phyloP scores from a whole-genome alignment of 495 filamentous ascomycete species.

The Evernia prunastri region DNA sequence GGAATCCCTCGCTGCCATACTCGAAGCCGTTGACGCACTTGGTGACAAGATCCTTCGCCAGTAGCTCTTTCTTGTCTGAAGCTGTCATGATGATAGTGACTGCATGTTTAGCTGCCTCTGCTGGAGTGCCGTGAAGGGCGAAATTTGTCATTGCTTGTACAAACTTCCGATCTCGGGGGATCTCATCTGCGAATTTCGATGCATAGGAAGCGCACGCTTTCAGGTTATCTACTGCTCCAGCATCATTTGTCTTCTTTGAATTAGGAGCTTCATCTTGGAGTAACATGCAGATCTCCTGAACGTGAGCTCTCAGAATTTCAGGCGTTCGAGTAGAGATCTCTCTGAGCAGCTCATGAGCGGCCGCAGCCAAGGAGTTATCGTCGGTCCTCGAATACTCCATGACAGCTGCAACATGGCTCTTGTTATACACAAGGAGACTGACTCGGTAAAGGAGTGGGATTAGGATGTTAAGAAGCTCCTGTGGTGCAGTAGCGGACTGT shows the following conservation, averaged over 20 bases:
- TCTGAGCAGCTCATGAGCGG: constrained; percentile 85
- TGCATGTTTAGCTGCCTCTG: constrained; percentile 84
- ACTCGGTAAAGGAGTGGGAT: constrained; percentile 78
- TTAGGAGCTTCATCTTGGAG: constrained; percentile 75
- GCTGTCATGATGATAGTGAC: constrained; percentile 81
- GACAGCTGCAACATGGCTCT: constrained; percentile 84
- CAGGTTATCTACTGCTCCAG: constrained; percentile 72
- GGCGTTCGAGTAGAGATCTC: constrained; percentile 87
- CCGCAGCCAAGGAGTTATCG: constrained; percentile 63
- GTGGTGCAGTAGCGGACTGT: constrained; percentile 47
- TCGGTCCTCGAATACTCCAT: constrained; percentile 80
- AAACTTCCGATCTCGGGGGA: constrained; percentile 82
- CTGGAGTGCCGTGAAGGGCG: constrained; percentile 72
- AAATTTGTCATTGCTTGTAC: constrained; percentile 71
- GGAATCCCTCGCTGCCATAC: constrained; percentile 67
- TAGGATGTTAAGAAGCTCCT: constrained; percentile 64
- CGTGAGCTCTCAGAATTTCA: constrained; percentile 82
- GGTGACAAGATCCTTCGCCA: constrained; percentile 73
- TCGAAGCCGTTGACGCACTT: constrained; percentile 68
- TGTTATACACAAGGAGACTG: constrained; percentile 81
- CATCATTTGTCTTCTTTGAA: constrained; percentile 54
- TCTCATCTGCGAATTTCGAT: constrained; percentile 71
- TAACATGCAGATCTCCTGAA: constrained; percentile 83
- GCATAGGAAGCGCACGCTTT: constrained; percentile 91
- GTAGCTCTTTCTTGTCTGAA: constrained; percentile 76